These are phyloP conservation scores for Picochlorum costavermella DNA, from an alignment of 139 green algal species.

Conservation along the genomic window DNA sequence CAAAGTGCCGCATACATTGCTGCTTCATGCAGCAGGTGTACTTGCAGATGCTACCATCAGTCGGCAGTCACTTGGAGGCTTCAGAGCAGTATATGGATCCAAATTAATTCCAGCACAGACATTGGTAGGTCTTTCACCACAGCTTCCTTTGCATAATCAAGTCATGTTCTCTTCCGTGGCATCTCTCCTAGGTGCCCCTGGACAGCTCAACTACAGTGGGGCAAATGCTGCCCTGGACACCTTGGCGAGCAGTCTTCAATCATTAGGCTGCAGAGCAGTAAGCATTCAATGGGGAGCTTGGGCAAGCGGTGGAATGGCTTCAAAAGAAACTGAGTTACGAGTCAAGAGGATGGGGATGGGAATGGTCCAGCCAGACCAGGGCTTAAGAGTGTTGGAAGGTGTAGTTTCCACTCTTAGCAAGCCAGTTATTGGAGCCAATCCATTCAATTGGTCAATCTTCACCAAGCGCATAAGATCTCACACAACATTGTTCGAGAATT, in stretches of 20 bases:
- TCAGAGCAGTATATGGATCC: constrained; percentile 38
- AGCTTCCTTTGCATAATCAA: constrained; percentile 8
- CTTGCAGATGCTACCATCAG: constrained; percentile 56
- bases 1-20: constrained; percentile 3
- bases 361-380: constrained; percentile 23
- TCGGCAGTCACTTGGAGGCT: constrained; percentile 38
- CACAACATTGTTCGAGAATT: constrained; percentile 24
- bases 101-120: constrained; percentile 20
- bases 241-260: constrained; percentile 12
- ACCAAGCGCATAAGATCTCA: constrained; percentile 30
- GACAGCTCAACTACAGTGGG: constrained; percentile 47
- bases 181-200: constrained; percentile 31
- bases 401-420: not conserved
- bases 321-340: constrained; percentile 19
- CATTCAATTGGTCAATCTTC: constrained; percentile 56
- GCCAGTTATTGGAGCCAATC: constrained; percentile 39
- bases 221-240: constrained; percentile 51
- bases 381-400: constrained; percentile 23
- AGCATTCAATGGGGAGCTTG: constrained; percentile 45
- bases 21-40: constrained; percentile 68
- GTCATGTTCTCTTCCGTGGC: constrained; percentile 67
- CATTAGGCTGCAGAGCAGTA: constrained; percentile 3
- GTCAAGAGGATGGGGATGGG: constrained; percentile 46
- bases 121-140: constrained; percentile 1
- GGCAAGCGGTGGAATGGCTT: constrained; percentile 34